These are phyloP conservation scores for Phytopythium sindhum DNA, from an alignment of 352 stramenopile species.

Conservation along the genomic window DNA sequence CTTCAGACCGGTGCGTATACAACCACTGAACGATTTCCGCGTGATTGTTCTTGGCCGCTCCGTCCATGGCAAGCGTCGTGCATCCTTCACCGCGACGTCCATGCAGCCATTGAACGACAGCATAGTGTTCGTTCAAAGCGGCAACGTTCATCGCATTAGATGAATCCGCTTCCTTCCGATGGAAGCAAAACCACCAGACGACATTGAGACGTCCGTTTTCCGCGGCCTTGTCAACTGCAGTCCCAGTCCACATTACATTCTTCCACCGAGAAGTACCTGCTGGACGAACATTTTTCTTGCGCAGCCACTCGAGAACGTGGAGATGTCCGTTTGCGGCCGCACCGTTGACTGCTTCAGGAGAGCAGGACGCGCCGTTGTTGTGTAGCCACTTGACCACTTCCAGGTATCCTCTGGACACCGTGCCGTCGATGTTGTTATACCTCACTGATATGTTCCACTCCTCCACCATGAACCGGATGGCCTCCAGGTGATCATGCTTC, in stretches of 20 bases:
- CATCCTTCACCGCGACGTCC: no score
- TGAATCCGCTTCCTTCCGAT: not conserved
- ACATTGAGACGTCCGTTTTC: conserved; percentile 29
- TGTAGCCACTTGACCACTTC: conserved; percentile 31
- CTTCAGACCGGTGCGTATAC: conserved; percentile 15
- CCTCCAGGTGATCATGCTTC: not conserved
- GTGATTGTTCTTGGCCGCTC: conserved; percentile 9
- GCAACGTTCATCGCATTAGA: no score
- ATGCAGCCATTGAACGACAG: no score
- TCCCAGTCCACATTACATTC: conserved; percentile 6
- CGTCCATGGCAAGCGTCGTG: no score
- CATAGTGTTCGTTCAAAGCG: no score
- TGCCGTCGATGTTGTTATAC: no score
- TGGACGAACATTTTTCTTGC: not conserved
- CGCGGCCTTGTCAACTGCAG: conserved; percentile 36
- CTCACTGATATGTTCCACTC: no score
- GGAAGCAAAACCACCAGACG: conserved; percentile 5
- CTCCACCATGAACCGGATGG: no score
- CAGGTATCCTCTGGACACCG: conserved; percentile 23
- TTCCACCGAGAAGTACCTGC: conserved; percentile 9
- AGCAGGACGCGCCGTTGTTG: conserved; percentile 16
- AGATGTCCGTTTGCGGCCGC: conserved; percentile 22
- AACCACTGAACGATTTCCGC: conserved; percentile 22
- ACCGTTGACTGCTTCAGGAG: conserved; percentile 17
- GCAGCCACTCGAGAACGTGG: conserved; percentile 23